Base-by-base conservation (phyloP, 371 early-diverging fungal species). In the Apophysomyces variabilis region DNA sequence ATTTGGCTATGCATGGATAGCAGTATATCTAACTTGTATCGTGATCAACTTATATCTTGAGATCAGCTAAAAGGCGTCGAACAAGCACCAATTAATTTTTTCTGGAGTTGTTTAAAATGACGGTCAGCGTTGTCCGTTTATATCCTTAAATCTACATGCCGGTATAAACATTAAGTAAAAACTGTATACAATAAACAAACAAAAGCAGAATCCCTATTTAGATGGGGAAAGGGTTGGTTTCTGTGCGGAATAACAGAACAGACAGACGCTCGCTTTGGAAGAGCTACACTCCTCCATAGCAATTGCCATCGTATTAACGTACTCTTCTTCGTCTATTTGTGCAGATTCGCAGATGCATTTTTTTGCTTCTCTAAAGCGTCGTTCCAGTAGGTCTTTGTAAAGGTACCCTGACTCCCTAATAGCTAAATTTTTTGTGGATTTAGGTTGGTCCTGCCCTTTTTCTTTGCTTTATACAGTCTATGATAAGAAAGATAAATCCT, bases 1-100 rank as follows among this genome's bases (percentile, higher is more conserved):
- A 54, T 84, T 81, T 74, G 88, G 90, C 12, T 76, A 74, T 66
- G 71, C 75, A 43, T 80, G 87, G 64, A 79, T 89, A 21, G 69
- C 63, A 3, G 66, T 86, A 13, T 89, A 88, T 67, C 38, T 85
- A 14, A 63, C 76, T 13, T 83, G 84, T 65, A 87, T 83, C 65
- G 70, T 67, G 1, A 72, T 81, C 56, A 88, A 87, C 62, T 69
- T 87, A 18, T 57, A 69, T 37, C 62, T 89, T 18, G 88, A 89
- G 68, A 69, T 87, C 5, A 46, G 59, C 1, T 65, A 67, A 21
- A 70, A 50, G 56, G 32, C 36, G 13, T 26, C 1, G 14, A n/a
- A n/a, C 7, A 26, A 13, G 3, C 21, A 18, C 32, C 35, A 14
- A 26, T 16, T 57, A 11, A 11, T 47, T 44, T 7, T 26, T 44